Base-by-base conservation (phyloP, 345 rosid genomes). In the Hypericum perforatum region DNA sequence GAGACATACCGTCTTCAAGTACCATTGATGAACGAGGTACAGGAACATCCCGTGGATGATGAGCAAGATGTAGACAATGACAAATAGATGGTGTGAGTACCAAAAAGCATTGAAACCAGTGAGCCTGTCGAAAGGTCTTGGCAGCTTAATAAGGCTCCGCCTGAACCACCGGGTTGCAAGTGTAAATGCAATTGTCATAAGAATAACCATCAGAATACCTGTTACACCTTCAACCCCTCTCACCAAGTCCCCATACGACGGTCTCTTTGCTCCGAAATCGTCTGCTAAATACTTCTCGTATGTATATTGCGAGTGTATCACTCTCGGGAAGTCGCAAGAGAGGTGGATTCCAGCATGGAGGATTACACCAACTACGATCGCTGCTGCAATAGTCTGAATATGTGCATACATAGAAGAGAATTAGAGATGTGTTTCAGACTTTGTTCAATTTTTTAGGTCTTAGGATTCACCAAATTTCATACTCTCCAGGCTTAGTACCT, bases 21-120 rank as follows among this genome's bases (percentile, higher is more conserved):
- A 84, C 98, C 98, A 91, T 48, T 16, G 51, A 59, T 82, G 86
- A 49, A 79, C 98, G 8, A 91, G 68, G 61, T 70, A 91, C 55
- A 91, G 78, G 73, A 65, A 72, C 11, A 64, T 57, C 0, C 98
- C 92, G 9, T 91, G 98, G 66, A 85, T 63, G 57, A 82, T 11
- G 66, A 91, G 84, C 62, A 91, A 62, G 61, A 78, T 22, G 53
- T 91, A 91, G 63, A 87, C 96, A 45, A 77, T 8, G 43, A 81
- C 72, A 57, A 91, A 79, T 11, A 91, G 67, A 66, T 91, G 96
- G 74, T 91, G 98, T 10, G 98, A 91, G 65, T 91, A 91, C 98
- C 98, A 91, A 61, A 91, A 91, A 39, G 98, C 95, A 54, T 91
- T 91, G 75, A 78, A 91, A 55, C 98, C 98, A 7, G 98, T 91